Base-by-base conservation (phyloP, 352 stramenopile species). In the Blastocystis sp. region DNA sequence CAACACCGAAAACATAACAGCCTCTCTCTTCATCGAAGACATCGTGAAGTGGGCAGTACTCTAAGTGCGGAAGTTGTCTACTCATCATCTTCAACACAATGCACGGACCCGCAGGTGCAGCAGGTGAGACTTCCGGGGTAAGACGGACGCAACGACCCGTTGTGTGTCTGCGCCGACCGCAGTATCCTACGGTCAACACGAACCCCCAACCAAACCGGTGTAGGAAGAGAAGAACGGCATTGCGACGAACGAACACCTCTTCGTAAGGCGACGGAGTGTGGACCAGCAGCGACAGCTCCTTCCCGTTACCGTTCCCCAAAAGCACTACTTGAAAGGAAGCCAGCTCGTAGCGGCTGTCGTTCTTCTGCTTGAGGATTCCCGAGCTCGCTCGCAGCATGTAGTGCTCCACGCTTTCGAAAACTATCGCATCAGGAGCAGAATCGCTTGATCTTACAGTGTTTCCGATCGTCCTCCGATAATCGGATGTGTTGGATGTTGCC, bases 21-120 rank as follows among this genome's bases (percentile, higher is more conserved):
- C 9, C 45, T 28, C 66, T 76, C 53, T 88, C 78, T 10, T 88
- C 62, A 28, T 88, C 78, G 53, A 78, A 79, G 53, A 88, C 34
- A 34, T 88, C 78, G 56, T 88, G 78, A 60, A 76, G n/a, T 23
- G 78, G 78, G 40, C 78, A 88, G 67, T 78, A 88, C 38, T 88
- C 78, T 2, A 88, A 40, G 52, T 88, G 78, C 9, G 56, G 43
- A 62, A 71, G n/a, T n/a, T 76, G 34, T n/a, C 74, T 84, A 45
- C 2, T 1, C 17, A 23, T 67, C 2, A 84, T 2, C 17, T 7
- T 0, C 5, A 19, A 14, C 23, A 7, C 3, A 10, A n/a, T 2
- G 59, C 17, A 62, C n/a, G 34, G 19, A 84, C 74, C 78, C 67
- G 61, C 78, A 88, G 14, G 78, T 88, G 48, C 78, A 88, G 45